Evolutionary conservation across 2,329 filamentous ascomycete genomes (phyloP), one percentile per base, ranked within the genome.

Genomic region (Aspergillus sp.): DNA sequence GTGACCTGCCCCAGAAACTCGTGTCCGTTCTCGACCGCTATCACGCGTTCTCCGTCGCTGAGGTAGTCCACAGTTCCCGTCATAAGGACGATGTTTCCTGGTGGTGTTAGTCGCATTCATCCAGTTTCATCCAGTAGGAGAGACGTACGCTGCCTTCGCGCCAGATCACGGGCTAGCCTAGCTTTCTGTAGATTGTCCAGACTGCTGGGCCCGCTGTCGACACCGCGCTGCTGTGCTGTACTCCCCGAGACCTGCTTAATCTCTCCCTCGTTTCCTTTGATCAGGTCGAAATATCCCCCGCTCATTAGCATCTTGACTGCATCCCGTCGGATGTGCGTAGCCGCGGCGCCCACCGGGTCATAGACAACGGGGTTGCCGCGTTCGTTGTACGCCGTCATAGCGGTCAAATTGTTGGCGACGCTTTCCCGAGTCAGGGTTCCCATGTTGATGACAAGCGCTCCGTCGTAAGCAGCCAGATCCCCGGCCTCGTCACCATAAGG

Each of bases 241-340:
- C 71, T 66, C 26, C 80, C 81, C 24, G 72, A 74, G 0, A 89
- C 77, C 2, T 82, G 78, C 29, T 73, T 68, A 40, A 96, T 86
- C 58, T 96, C 91, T 33, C 81, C 78, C 54, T 93, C 85, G 60
- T 96, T 96, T 30, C 89, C 89, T 56, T 96, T 96, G 60, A 96
- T 88, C 26, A 95, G 69, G 56, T 85, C 77, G 48, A 93, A 83
- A 57, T 84, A 84, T 24, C 86, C 86, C 2, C 68, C 71, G 0
- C 73, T 66, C 51, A 95, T 69, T 24, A 96, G 74, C 2, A 70
- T 70, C 37, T 76, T 75, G 16, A 89, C 75, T 0, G 86, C 82
- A 1, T 72, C 66, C 31, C 80, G 75, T 8, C 91, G 76, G 27
- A 89, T 69, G 5, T 71, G 52, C 0, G 86, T 95, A 0, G 89